Base-by-base conservation (phyloP, 2,329 filamentous ascomycete genomes). In the Neofusicoccum laricinum region DNA sequence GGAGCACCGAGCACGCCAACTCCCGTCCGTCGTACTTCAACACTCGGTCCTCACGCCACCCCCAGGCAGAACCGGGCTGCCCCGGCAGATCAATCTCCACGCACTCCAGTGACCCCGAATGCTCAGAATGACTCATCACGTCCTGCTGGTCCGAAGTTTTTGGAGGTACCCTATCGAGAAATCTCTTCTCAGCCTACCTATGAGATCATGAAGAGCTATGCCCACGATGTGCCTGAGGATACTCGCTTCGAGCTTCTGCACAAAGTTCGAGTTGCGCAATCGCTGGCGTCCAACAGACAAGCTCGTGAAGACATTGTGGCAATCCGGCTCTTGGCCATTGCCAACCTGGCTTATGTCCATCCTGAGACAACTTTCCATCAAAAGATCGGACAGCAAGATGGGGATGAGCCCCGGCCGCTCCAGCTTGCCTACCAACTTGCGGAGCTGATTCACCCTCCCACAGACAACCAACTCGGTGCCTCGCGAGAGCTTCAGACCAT, bases 361-460 rank as follows among this genome's bases (percentile, higher is more conserved):
- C 84, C 85, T 2, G 96, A 99, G 71, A 80, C 85, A 3, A 86
- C 87, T n/a, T 97, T 99, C 71, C 83, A 93, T 49, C 90, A 94
- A 67, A 94, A 92, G 75, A 86, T 97, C 46, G 84, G 97, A 59
- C 91, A 91, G 68, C 89, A 93, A 69, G 96, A 99, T 73, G 86
- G 88, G 41, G 94, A 98, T 71, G 92, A 97, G 76, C 93, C 93
- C 2, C 89, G 93, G 66, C 87, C 92, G 59, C 90, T 93, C 67
- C 95, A 99, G 76, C 83, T 99, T 25, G 89, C 92, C 3, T 96
- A 96, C 72, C 96, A 99, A 77, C 85, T 99, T 41, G 91, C 92
- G 17, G 94, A 98, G 75, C 81, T 99, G 64, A 90, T 98, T 21
- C 93, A 96, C 69, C 92, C 94, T 11, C 88, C 91, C 4, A 84